These are phyloP conservation scores for Bipolaris bicolor DNA, from an alignment of 2,329 filamentous ascomycete genomes.

Conservation along the genomic window DNA sequence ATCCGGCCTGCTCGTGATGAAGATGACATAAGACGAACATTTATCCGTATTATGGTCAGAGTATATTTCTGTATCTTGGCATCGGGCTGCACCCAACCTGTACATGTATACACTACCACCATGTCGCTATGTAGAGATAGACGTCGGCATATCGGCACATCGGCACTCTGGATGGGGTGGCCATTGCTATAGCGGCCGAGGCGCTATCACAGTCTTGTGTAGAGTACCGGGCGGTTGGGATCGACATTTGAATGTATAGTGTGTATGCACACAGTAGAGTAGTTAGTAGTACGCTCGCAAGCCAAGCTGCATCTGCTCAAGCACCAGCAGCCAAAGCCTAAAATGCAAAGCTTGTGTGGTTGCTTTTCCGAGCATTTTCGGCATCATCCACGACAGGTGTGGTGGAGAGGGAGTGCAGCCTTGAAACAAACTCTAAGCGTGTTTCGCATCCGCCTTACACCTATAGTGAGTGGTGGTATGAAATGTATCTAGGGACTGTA, in stretches of 20 bases:
- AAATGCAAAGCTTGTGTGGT: not conserved
- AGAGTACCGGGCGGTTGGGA: no score
- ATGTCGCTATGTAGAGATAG: no score
- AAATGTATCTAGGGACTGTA: slow-evolving; percentile 1
- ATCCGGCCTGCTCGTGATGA: not conserved
- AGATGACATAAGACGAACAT: not conserved
- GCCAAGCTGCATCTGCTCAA: not conserved
- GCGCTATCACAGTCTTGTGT: no score
- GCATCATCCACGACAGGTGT: not conserved
- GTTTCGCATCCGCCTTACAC: slow-evolving; percentile 27
- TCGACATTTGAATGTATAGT: no score
- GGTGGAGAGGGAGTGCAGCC: not conserved
- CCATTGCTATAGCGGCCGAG: no score
- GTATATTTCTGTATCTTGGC: not conserved
- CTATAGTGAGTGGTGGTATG: slow-evolving; percentile 14
- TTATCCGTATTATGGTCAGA: not conserved
- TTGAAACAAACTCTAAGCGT: slow-evolving; percentile 18
- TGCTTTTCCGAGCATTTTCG: not conserved
- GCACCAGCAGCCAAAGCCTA: not conserved
- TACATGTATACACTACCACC: no score
- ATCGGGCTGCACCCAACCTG: not conserved
- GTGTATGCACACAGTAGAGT: no score
- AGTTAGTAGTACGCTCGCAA: not conserved
- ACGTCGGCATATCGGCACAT: no score
- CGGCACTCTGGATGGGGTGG: no score